These are phyloP conservation scores for Capsella rubella DNA, from an alignment of 441 rosid species.

Conservation along the genomic window DNA sequence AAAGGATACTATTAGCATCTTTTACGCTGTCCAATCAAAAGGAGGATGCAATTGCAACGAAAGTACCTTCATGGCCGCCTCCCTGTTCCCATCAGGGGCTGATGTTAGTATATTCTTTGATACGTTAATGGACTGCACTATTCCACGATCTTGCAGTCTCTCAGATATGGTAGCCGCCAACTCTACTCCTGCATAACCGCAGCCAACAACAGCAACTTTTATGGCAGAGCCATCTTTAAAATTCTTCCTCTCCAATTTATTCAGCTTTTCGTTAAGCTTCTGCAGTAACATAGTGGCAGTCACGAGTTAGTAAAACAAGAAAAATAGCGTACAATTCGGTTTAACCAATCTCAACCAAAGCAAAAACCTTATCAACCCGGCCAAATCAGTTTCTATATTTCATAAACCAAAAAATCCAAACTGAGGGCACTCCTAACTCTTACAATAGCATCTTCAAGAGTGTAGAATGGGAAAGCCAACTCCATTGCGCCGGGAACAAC, in stretches of 20 bases:
- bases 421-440: constrained; percentile 39
- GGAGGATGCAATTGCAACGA: constrained; percentile 4
- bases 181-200: constrained; percentile 96
- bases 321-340: constrained; percentile 7
- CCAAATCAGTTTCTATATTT: constrained; percentile 1
- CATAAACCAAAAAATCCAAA: background rate
- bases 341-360: background rate
- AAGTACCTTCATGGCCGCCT: constrained; percentile 80
- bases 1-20: constrained; percentile 5
- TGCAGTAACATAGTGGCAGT: constrained; percentile 49
- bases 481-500: constrained; percentile 87
- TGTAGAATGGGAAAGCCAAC: constrained; percentile 87
- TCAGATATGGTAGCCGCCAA: constrained; percentile 94
- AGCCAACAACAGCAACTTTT: constrained; percentile 83
- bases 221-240: constrained; percentile 65
- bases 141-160: constrained; percentile 83
- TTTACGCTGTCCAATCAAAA: constrained; percentile 11
- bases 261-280: constrained; percentile 73
- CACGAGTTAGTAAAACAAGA: constrained; percentile 1
- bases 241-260: constrained; percentile 70
- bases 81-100: constrained; percentile 88
- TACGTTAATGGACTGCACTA: constrained; percentile 79
- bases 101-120: constrained; percentile 79
- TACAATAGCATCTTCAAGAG: constrained; percentile 88
- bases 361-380: constrained; percentile 4